A percentile compares a stretch with the other conserved stretches of the same genome.
These are phyloP conservation scores for Peniophora sp. DNA, from an alignment of 1,284 basidiomycete species.

Conservation along the genomic window DNA sequence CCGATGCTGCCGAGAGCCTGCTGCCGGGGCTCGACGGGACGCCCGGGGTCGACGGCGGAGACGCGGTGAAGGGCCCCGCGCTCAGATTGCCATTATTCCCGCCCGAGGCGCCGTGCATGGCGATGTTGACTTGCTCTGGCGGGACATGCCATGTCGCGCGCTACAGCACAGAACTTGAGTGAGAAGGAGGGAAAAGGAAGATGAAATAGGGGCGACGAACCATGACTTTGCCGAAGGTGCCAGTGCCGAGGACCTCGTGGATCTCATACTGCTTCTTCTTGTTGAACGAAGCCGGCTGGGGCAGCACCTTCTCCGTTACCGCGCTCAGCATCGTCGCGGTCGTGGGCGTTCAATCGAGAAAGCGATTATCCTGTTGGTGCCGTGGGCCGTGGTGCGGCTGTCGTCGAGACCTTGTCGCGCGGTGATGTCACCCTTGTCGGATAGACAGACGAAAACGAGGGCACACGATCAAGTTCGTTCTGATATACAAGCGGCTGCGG, in stretches of 20 bases:
- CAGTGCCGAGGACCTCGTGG: constrained; percentile 67
- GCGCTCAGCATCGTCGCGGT: constrained; percentile 7
- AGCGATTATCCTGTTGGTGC: too few species aligned
- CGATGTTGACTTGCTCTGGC: constrained; percentile 44
- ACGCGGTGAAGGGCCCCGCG: constrained; percentile 3
- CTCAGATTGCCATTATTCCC: constrained; percentile 6
- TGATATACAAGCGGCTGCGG: too few species aligned
- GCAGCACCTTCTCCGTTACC: constrained; percentile 35
- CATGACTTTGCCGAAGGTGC: constrained; percentile 84
- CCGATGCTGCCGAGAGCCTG: neutral
- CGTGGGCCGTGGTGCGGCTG: too few species aligned
- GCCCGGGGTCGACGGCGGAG: constrained; percentile 6
- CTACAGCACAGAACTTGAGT: constrained; percentile 22
- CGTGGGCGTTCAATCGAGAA: neutral
- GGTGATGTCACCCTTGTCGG: too few species aligned
- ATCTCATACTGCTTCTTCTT: constrained; percentile 81
- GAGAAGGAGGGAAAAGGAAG: neutral
- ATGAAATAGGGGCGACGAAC: constrained; percentile 32
- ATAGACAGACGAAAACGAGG: too few species aligned
- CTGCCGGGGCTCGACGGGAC: too few species aligned
- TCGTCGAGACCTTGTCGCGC: too few species aligned
- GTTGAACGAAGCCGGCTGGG: constrained; percentile 75
- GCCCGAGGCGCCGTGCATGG: constrained; percentile 47
- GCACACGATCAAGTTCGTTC: too few species aligned
- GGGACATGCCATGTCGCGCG: constrained; percentile 70